Evolutionary conservation across 179 eudicot genomes (phyloP).

Genomic region (Spinacia oleracea): DNA sequence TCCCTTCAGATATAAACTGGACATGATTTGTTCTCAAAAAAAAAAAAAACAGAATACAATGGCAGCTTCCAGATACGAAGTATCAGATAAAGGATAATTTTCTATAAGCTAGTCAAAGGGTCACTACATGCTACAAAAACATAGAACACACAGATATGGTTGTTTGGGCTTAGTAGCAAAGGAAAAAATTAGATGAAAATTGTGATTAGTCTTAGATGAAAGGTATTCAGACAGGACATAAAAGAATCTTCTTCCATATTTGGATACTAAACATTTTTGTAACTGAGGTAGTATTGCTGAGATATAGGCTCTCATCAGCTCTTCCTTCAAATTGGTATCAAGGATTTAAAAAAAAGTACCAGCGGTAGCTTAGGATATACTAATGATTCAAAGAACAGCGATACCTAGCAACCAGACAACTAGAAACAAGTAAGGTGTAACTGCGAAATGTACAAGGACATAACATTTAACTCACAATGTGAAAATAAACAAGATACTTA

Average conservation of each 20-base stretch:
- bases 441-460: constrained; percentile 21
- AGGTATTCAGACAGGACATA: background rate
- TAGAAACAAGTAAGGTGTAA: background rate
- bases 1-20: no score
- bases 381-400: no score
- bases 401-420: background rate
- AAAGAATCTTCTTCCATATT: background rate
- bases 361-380: background rate
- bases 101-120: background rate
- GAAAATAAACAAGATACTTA: background rate
- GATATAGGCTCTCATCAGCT: background rate
- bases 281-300: background rate
- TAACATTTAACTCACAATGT: background rate
- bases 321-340: background rate
- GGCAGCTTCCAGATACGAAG: background rate
- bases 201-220: background rate
- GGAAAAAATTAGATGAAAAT: no score
- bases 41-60: background rate
- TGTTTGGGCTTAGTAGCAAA: background rate
- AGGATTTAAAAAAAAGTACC: background rate
- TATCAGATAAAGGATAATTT: background rate
- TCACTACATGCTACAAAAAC: background rate
- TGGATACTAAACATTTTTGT: background rate
- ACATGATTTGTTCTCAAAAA: background rate
- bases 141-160: background rate